These are phyloP conservation scores for Alternaria alternata DNA, from an alignment of 2,329 filamentous ascomycete species.

Conservation along the genomic window DNA sequence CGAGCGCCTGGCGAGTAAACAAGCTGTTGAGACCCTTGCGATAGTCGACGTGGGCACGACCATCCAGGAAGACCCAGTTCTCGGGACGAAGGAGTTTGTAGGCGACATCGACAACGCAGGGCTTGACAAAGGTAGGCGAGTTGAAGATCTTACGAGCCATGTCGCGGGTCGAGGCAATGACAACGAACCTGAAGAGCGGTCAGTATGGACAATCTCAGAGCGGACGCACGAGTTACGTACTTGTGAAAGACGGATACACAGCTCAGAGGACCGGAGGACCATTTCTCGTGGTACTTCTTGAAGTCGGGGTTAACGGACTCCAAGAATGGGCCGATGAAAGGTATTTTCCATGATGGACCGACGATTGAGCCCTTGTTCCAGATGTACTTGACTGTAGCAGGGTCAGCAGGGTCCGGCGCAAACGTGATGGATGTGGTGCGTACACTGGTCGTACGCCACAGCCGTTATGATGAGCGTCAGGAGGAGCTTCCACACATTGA, in stretches of 20 bases:
- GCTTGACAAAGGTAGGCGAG: slow-evolving; percentile 89
- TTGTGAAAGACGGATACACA: slow-evolving; percentile 99
- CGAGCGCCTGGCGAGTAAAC: slow-evolving; percentile 90
- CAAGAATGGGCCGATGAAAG: slow-evolving; percentile 86
- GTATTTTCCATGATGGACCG: slow-evolving; percentile 58
- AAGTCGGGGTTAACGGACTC: slow-evolving; percentile 93
- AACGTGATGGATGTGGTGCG: slow-evolving; percentile 48
- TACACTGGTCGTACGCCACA: slow-evolving; percentile 89
- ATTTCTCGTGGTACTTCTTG: slow-evolving; percentile 89
- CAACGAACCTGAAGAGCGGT: slow-evolving; percentile 76
- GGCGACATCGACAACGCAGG: slow-evolving; percentile 93
- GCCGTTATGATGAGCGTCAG: slow-evolving; percentile 75
- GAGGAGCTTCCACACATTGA: slow-evolving; percentile 40
- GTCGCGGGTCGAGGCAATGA: slow-evolving; percentile 93
- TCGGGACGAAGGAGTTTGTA: slow-evolving; percentile 89
- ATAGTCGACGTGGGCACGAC: slow-evolving; percentile 93
- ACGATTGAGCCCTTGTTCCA: slow-evolving; percentile 57
- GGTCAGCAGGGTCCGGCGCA: slow-evolving; percentile 25
- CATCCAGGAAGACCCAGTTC: slow-evolving; percentile 98
- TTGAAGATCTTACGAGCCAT: slow-evolving; percentile 98
- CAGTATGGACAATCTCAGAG: slow-evolving; percentile 16
- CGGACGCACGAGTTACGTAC: slow-evolving; percentile 58
- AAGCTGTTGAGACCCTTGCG: slow-evolving; percentile 94
- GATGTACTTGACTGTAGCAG: slow-evolving; percentile 63
- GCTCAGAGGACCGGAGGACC: slow-evolving; percentile 88